These are phyloP conservation scores for Pythium brassicae DNA, from an alignment of 352 stramenopile species.

Conservation along the genomic window DNA sequence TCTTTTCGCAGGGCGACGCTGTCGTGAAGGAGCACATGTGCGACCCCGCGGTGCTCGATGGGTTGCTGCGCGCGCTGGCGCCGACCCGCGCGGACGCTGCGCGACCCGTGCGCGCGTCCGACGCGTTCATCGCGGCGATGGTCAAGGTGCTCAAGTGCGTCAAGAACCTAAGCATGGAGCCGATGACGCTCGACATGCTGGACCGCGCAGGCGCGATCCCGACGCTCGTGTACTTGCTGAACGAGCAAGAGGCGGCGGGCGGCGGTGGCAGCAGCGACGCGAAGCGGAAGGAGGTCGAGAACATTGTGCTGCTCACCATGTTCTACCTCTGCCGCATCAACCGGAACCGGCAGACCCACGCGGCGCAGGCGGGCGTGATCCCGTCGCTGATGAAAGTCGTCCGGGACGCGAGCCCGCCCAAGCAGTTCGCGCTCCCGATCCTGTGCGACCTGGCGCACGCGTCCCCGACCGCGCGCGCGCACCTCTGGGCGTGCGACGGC, in stretches of 20 bases:
- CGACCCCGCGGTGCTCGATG: slow-evolving; percentile 70
- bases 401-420: slow-evolving; percentile 75
- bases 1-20: slow-evolving; percentile 90
- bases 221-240: slow-evolving; percentile 76
- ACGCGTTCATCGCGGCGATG: slow-evolving; percentile 55
- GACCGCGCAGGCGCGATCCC: slow-evolving; percentile 86
- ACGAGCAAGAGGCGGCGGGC: slow-evolving; percentile 30
- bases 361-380: slow-evolving; percentile 86
- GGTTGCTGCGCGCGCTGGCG: slow-evolving; percentile 53
- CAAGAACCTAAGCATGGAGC: slow-evolving; percentile 90
- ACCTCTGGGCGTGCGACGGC: slow-evolving; percentile 82
- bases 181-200: slow-evolving; percentile 84
- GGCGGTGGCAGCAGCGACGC: slow-evolving; percentile 12
- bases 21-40: slow-evolving; percentile 93
- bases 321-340: slow-evolving; percentile 94
- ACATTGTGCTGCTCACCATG: slow-evolving; percentile 89
- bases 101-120: slow-evolving; percentile 22
- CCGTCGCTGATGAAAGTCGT: slow-evolving; percentile 89
- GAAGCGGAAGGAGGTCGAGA: slow-evolving; percentile 84
- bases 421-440: slow-evolving; percentile 91
- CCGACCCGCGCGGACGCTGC: slow-evolving; percentile 20
- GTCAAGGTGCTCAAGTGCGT: slow-evolving; percentile 84
- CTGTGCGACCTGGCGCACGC: slow-evolving; percentile 91
- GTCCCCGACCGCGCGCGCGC: slow-evolving; percentile 71
- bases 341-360: slow-evolving; percentile 84